Conservation (phyloP, 164 flowering plant species). For the Umbilicus rupestris region DNA sequence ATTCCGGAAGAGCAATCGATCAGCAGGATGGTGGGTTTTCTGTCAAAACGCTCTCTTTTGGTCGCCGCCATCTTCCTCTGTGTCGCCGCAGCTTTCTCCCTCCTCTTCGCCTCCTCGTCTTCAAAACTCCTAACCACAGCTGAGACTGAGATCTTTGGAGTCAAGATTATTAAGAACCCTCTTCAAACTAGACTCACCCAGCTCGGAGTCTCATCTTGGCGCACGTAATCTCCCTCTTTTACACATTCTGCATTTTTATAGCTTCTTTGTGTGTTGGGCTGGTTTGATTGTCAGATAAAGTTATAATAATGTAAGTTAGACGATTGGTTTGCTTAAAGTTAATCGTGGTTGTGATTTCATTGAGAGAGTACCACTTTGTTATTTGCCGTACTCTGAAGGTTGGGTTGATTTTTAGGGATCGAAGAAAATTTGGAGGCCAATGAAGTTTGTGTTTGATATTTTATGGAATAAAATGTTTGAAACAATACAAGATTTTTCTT, state of each 20-base stretch:
- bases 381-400: no score
- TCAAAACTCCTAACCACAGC: background rate
- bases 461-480: no score
- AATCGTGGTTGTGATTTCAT: no score
- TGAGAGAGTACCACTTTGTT: no score
- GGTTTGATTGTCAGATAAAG: background rate
- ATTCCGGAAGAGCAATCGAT: background rate
- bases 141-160: constrained; percentile 12
- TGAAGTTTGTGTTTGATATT: no score
- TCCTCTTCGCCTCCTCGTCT: background rate
- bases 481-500: no score
- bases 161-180: constrained; percentile 10
- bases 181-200: constrained; percentile 7
- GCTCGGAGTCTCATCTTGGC: constrained; percentile 12
- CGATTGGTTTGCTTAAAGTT: no score
- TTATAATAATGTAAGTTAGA: background rate
- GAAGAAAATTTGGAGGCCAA: no score
- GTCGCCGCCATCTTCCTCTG: background rate
- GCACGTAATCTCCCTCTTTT: constrained; percentile 5
- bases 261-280: background rate
- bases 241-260: background rate
- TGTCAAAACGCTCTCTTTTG: background rate
- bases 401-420: no score
- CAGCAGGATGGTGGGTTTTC: background rate
- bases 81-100: background rate